Evolutionary conservation across 108 stramenopile genomes (phyloP).

Genomic region (Stephanodiscus triporus): DNA sequence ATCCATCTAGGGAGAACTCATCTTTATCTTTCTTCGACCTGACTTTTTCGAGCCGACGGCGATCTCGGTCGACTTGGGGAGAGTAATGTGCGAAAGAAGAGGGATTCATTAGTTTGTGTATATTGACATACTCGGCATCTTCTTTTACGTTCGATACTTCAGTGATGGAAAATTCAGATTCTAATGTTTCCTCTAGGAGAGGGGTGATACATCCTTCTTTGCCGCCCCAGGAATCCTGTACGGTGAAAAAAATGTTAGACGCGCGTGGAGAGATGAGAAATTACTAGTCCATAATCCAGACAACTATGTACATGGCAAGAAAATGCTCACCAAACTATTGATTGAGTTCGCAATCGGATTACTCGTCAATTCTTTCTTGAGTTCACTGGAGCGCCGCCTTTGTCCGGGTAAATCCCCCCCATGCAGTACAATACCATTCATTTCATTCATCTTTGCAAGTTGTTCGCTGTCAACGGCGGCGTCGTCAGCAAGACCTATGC

Average conservation of each 20-base stretch:
- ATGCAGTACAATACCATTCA: neutral
- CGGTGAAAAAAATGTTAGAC: neutral
- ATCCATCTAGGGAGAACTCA: constrained; percentile 28
- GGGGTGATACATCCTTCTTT: constrained; percentile 1
- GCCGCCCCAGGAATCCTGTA: constrained; percentile 16
- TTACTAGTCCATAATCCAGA: neutral
- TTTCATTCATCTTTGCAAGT: neutral
- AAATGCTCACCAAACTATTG: constrained; percentile 19
- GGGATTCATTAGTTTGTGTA: constrained; percentile 26
- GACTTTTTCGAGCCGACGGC: constrained; percentile 33
- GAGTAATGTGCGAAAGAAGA: constrained; percentile 27
- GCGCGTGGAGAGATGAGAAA: neutral
- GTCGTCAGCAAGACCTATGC: neutral
- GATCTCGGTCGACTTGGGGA: constrained; percentile 24
- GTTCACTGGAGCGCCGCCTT: neutral
- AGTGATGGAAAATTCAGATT: neutral
- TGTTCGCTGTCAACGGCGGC: neutral
- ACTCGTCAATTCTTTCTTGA: constrained; percentile 2
- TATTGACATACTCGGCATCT: constrained; percentile 38
- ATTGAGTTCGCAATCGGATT: constrained; percentile 18
- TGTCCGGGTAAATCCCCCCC: neutral
- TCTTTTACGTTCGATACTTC: constrained; percentile 2
- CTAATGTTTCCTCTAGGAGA: too few relatives aligned
- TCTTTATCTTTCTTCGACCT: constrained; percentile 13
- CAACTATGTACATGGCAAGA: neutral